A percentile compares a stretch with the other conserved stretches of the same genome.
Evolutionary conservation across 306 rosid genomes (phyloP).

Genomic region (Crotalaria pallida): DNA sequence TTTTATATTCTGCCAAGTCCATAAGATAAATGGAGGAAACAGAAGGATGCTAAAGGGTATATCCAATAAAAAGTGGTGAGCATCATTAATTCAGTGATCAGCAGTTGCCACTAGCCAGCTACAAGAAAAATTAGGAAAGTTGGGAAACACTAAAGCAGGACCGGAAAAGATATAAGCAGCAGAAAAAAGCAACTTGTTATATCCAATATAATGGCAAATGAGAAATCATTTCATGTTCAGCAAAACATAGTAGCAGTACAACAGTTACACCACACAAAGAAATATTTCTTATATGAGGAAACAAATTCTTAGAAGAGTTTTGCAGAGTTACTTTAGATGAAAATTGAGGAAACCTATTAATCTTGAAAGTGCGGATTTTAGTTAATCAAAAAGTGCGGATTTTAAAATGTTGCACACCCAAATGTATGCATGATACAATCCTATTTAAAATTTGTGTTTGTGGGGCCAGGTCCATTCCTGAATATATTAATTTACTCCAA

Average conservation of each 20-base stretch:
- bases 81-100: background rate
- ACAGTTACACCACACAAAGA: background rate
- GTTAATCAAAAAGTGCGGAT: no score
- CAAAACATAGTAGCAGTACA: background rate
- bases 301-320: background rate
- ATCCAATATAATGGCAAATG: background rate
- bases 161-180: background rate
- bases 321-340: background rate
- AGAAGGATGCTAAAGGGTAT: slow-evolving; percentile 1
- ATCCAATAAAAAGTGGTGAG: background rate
- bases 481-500: background rate
- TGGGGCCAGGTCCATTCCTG: background rate
- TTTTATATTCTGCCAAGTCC: background rate
- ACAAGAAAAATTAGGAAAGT: background rate
- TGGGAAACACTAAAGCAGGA: background rate
- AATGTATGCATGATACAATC: no score
- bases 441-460: background rate
- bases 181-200: slow-evolving; percentile 1
- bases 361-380: no score
- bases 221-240: slow-evolving; percentile 11
- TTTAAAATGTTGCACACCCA: no score
- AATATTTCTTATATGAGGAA: background rate
- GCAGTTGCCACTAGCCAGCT: background rate
- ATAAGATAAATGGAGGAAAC: slow-evolving; percentile 8
- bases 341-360: background rate